These are phyloP conservation scores for Peronospora farinosa DNA, from an alignment of 352 stramenopile species.

Conservation along the genomic window DNA sequence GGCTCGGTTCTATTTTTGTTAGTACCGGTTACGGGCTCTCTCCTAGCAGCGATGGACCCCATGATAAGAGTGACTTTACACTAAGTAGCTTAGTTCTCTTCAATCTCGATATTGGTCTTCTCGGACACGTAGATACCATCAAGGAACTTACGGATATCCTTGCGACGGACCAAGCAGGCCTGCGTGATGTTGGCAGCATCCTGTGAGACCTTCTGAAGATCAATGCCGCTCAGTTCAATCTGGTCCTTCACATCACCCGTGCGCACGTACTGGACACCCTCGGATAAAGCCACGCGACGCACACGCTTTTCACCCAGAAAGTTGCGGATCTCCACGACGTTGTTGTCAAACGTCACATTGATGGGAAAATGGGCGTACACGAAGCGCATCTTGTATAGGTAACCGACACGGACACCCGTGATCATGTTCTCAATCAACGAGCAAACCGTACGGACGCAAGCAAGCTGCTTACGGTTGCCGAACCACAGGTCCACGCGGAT, in stretches of 20 bases:
- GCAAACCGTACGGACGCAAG: conserved; percentile 96
- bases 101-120: conserved; percentile 86
- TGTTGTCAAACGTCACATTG: conserved; percentile 95
- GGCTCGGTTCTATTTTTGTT: conserved; percentile 34
- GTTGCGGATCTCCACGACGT: conserved; percentile 97
- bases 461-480: conserved; percentile 97
- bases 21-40: conserved; percentile 32
- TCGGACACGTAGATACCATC: conserved; percentile 99
- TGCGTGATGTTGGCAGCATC: conserved; percentile 83
- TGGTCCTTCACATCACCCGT: conserved; percentile 98
- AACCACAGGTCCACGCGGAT: conserved; percentile 98
- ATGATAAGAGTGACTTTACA: conserved; percentile 11
- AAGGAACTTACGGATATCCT: conserved; percentile 99
- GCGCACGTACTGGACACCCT: conserved; percentile 93
- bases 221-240: conserved; percentile 97
- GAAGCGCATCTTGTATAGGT: conserved; percentile 99
- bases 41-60: conserved; percentile 26
- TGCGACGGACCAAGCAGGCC: conserved; percentile 77
- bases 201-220: conserved; percentile 95
- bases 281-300: conserved; percentile 89
- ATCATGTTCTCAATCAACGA: conserved; percentile 99
- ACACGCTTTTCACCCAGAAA: conserved; percentile 99
- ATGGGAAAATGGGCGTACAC: conserved; percentile 99
- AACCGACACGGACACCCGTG: conserved; percentile 96
- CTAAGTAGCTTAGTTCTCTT: conserved; percentile 42